Conservation (phyloP, 2,329 filamentous ascomycete species). For the Beauveria pseudobassiana region DNA sequence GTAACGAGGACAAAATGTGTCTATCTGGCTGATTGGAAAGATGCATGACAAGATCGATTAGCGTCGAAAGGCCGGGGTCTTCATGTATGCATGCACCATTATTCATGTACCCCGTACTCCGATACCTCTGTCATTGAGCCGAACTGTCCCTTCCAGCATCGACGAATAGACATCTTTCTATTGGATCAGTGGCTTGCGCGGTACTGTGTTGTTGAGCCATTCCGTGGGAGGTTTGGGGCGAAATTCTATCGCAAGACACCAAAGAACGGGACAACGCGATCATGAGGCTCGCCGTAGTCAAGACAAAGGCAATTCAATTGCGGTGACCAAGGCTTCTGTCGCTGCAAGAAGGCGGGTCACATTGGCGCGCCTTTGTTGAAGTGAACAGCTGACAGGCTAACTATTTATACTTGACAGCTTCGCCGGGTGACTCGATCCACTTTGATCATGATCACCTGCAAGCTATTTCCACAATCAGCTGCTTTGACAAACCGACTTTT, state of each 20-base stretch:
- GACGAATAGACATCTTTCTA: not conserved
- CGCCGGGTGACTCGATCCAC: too few species aligned
- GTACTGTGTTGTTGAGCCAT: not conserved
- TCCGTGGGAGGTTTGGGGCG: not conserved
- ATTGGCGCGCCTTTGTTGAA: too few species aligned
- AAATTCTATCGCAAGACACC: not conserved
- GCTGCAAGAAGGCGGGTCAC: too few species aligned
- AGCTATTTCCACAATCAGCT: too few species aligned
- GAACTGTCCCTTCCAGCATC: not conserved
- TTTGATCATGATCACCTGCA: too few species aligned
- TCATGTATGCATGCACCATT: not conserved
- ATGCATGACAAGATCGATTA: not conserved
- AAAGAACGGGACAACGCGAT: not conserved
- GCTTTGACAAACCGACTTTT: too few species aligned
- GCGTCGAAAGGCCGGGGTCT: not conserved
- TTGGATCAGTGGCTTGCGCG: not conserved
- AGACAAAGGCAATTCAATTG: too few species aligned
- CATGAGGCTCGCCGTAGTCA: not conserved
- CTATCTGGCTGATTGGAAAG: not conserved
- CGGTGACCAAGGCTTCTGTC: too few species aligned
- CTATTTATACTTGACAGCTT: too few species aligned
- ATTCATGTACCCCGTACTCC: not conserved
- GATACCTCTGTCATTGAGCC: not conserved
- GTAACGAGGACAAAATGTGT: not conserved
- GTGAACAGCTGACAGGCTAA: too few species aligned